Evolutionary conservation across 306 rosid genomes (phyloP).

Genomic region (Sechiopsis laciniata): DNA sequence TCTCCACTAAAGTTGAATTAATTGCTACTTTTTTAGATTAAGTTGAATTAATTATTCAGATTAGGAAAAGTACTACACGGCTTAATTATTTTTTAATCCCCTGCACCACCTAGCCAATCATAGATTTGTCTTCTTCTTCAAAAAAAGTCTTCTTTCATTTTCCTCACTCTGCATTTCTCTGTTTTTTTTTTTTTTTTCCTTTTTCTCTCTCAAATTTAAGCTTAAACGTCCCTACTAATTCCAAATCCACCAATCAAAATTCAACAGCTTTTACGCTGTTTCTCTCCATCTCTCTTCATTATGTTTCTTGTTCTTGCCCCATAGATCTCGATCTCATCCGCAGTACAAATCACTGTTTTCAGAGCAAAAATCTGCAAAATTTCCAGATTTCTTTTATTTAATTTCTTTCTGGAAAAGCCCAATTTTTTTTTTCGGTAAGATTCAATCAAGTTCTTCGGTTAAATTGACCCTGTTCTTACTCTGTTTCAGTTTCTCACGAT

Average conservation of each 20-base stretch:
- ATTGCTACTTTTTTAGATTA: too few relatives aligned
- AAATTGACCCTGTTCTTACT: not conserved
- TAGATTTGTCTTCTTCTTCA: constrained; percentile 8
- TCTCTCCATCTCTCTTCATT: constrained; percentile 20
- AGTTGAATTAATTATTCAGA: constrained; percentile 11
- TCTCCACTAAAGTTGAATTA: constrained; percentile 2
- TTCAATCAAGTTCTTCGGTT: not conserved
- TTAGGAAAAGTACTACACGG: not conserved
- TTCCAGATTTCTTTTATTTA: not conserved
- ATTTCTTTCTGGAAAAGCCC: not conserved
- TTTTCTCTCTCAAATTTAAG: not conserved
- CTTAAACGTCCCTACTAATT: constrained; percentile 29
- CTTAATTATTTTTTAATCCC: not conserved
- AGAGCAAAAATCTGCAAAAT: not conserved
- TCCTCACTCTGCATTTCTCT: not conserved
- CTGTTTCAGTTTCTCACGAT: not conserved
- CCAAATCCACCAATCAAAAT: constrained; percentile 65
- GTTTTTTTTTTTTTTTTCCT: not conserved
- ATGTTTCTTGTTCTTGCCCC: constrained; percentile 32
- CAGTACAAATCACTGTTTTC: constrained; percentile 24
- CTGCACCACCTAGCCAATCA: constrained; percentile 14
- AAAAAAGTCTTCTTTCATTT: not conserved
- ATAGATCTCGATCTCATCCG: constrained; percentile 41
- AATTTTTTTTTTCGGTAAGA: not conserved
- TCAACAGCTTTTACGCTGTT: constrained; percentile 40